A percentile compares a stretch with the other conserved stretches of the same genome.
These are phyloP conservation scores for Solanum neorickii DNA, from an alignment of 257 asterid species.

Conservation along the genomic window DNA sequence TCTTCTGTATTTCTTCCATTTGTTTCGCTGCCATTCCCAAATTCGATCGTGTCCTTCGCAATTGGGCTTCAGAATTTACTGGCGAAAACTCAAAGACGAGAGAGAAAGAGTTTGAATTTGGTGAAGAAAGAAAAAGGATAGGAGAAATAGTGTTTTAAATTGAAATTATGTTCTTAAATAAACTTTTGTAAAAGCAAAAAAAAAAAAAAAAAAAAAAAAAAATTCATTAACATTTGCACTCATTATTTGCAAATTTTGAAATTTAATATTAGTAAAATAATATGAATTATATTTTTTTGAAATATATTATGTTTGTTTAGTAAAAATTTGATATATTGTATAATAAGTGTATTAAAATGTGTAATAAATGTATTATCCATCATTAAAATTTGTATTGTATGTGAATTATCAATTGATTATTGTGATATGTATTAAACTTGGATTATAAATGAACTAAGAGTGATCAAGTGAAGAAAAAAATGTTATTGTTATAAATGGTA, in stretches of 20 bases:
- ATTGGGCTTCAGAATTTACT: not conserved
- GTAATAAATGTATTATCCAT: no score
- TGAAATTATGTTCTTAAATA: not conserved
- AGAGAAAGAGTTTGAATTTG: not conserved
- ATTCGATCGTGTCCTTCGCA: not conserved
- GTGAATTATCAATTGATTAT: no score
- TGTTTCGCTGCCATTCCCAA: conserved; percentile 67
- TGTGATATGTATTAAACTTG: no score
- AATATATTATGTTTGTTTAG: no score
- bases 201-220: no score
- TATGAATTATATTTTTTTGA: no score
- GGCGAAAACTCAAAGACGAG: not conserved
- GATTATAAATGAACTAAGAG: no score
- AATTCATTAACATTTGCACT: not conserved
- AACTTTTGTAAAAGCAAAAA: not conserved
- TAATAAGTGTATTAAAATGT: no score
- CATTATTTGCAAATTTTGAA: not conserved
- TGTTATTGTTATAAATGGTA: no score
- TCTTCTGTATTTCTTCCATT: conserved; percentile 88
- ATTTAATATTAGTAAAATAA: not conserved
- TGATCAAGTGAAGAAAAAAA: no score
- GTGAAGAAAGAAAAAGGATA: not conserved
- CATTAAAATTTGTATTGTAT: no score
- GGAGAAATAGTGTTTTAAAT: not conserved
- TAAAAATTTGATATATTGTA: no score